Conservation (phyloP, 768 basidiomycete species). For the Boletus vinaceobasis region DNA sequence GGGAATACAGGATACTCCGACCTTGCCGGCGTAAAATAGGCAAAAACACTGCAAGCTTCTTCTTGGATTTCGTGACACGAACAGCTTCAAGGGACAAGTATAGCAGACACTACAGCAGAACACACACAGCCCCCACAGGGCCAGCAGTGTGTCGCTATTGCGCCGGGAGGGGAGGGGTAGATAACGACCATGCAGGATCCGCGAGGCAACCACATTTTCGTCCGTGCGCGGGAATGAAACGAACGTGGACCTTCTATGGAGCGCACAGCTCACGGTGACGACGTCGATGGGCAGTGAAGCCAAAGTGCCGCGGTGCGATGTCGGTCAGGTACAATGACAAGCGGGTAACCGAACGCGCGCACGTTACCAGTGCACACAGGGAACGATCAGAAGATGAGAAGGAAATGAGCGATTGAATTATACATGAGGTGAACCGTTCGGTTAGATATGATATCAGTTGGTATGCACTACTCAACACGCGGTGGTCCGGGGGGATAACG, state of each 20-base stretch:
- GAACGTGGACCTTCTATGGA: slow-evolving; percentile 13
- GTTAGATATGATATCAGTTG: slow-evolving; percentile 26
- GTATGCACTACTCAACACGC: slow-evolving; percentile 2
- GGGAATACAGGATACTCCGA: neutral
- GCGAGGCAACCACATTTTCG: slow-evolving; percentile 23
- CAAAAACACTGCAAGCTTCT: neutral
- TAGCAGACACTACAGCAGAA: slow-evolving; percentile 1
- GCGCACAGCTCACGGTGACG: slow-evolving; percentile 24
- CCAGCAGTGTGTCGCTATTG: slow-evolving; percentile 15
- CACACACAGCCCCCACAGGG: slow-evolving; percentile 17
- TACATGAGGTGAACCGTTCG: slow-evolving; percentile 13
- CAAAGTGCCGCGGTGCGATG: slow-evolving; percentile 15
- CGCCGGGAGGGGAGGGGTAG: slow-evolving; percentile 7
- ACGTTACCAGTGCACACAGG: slow-evolving; percentile 2
- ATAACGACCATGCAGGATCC: slow-evolving; percentile 28
- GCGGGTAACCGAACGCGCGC: slow-evolving; percentile 8
- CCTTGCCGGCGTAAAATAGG: neutral
- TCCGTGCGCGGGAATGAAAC: slow-evolving; percentile 30
- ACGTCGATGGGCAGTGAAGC: slow-evolving; percentile 9
- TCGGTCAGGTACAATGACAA: slow-evolving; percentile 20
- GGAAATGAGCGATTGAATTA: slow-evolving; percentile 10
- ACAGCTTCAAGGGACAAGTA: slow-evolving; percentile 18
- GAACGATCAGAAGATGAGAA: slow-evolving; percentile 10
- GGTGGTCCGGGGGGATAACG: slow-evolving; percentile 13
- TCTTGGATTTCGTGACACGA: neutral